Percentiles rank a stretch among this genome's conserved stretches.
Conservation (phyloP, 768 basidiomycete species). For the Leccinum incarnatum region DNA sequence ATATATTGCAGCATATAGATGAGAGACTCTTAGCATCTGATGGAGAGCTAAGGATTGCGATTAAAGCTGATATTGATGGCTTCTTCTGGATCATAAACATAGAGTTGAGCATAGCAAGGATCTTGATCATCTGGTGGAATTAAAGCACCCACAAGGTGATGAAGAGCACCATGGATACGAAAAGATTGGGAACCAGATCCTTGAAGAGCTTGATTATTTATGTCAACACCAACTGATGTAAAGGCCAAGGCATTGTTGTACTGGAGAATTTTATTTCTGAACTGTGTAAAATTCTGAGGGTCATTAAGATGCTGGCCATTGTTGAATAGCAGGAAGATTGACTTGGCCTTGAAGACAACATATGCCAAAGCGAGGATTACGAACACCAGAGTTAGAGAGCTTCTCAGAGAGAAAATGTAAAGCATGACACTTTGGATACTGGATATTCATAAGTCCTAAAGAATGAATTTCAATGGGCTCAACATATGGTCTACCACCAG, state of each 20-base stretch:
- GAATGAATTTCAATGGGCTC: background rate
- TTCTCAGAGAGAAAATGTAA: background rate
- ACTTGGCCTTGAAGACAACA: background rate
- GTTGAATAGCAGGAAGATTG: background rate
- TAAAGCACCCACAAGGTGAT: background rate
- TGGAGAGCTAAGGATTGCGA: background rate
- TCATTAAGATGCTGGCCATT: background rate
- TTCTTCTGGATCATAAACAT: background rate
- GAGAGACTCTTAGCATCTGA: no score
- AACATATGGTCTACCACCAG: background rate
- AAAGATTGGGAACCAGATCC: background rate
- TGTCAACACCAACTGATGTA: slow-evolving; percentile 4
- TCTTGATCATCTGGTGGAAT: background rate
- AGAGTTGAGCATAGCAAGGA: background rate
- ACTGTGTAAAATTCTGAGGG: background rate
- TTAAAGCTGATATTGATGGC: background rate
- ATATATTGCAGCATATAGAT: no score
- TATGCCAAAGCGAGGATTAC: background rate
- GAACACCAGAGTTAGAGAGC: background rate
- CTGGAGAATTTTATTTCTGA: background rate
- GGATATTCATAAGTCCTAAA: background rate
- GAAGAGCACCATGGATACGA: background rate
- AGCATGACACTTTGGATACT: background rate
- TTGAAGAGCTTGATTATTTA: background rate
- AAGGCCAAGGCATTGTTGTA: slow-evolving; percentile 1